These are phyloP conservation scores for Plasmodium inui DNA, from an alignment of 169 alveolate species.

Conservation along the genomic window DNA sequence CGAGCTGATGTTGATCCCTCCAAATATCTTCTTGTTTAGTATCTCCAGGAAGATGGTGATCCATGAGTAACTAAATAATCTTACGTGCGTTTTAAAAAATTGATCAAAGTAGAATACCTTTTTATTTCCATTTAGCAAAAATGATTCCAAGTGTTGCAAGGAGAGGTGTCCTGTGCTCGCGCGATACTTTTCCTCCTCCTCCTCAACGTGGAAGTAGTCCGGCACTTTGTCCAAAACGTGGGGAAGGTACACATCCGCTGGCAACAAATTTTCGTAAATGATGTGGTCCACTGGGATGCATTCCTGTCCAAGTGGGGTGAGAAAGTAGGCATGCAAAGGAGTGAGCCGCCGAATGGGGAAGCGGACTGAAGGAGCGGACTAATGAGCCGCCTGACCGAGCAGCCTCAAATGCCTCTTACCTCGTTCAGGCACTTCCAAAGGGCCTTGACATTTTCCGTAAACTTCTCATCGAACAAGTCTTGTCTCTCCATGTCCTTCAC, in stretches of 20 bases:
- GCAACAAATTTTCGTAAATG: constrained; percentile 53
- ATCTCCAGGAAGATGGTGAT: constrained; percentile 55
- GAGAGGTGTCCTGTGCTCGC: not conserved
- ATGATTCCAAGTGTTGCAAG: not conserved
- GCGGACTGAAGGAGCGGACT: not conserved
- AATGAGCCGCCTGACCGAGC: not conserved
- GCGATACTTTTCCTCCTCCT: not conserved
- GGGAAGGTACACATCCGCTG: constrained; percentile 26
- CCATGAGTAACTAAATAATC: constrained; percentile 57
- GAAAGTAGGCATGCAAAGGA: not conserved
- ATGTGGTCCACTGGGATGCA: constrained; percentile 30
- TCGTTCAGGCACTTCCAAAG: constrained; percentile 11
- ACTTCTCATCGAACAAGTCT: not conserved
- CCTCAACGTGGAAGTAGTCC: constrained; percentile 46
- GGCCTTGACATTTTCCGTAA: constrained; percentile 13
- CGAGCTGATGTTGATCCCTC: constrained; percentile 16
- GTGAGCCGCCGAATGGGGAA: not conserved
- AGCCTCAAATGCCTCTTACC: not conserved
- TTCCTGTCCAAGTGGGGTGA: constrained; percentile 26
- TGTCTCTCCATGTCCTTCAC: constrained; percentile 12
- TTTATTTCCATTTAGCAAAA: constrained; percentile 13
- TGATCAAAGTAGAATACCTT: constrained; percentile 41
- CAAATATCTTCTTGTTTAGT: constrained; percentile 12
- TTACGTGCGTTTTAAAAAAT: constrained; percentile 57
- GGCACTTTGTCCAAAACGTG: constrained; percentile 38